Evolutionary conservation across 768 basidiomycete genomes (phyloP), one percentile per base, ranked within the genome.

Genomic region (Leccinellum luteum): DNA sequence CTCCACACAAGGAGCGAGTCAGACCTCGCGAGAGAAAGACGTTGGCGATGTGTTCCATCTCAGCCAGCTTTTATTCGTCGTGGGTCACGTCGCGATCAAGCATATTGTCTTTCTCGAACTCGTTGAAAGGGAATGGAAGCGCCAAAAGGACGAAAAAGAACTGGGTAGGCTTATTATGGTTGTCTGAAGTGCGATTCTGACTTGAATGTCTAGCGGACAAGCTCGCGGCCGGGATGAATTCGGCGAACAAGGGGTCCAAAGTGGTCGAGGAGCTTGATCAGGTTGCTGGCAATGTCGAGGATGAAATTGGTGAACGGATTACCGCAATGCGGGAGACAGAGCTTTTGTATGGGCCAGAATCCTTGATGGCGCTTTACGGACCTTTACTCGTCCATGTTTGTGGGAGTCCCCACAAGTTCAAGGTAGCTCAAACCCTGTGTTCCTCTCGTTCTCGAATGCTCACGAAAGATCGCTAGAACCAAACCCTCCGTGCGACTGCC

Each of bases 41-140:
- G 60, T 83, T 0, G 90, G 90, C 0, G 91, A 94, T 55, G 86
- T 89, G 4, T 97, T 97, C 69, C 84, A 88, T 60, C 82, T 99
- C 28, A 90, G 89, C 62, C 95, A 98, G 69, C 80, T 99, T n/a
- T 76, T 98, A 27, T 98, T 98, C 68, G 83, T 93, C 38, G 94
- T 98, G 19, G 97, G 97, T 0, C 97, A 98, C 70, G 90, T 96
- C 28, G 94, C 96, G 12, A 92, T 98, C 75, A 98, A 98, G 72
- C 96, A 99, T 50, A 92, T 98, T 56, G 94, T 96, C 15, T 97
- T 92, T 67, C 82, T 99, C 19, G 97, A 99, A 70, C 79, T 97
- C 50, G 89, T 98, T 21, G 97, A 99, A 71, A 78, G 95, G 34
- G 96, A 99, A 68, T 90, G 92, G 85, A 99, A 99, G 75, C 78